Conservation (phyloP, 129 eudicot species). For the Flaveria brownii region DNA sequence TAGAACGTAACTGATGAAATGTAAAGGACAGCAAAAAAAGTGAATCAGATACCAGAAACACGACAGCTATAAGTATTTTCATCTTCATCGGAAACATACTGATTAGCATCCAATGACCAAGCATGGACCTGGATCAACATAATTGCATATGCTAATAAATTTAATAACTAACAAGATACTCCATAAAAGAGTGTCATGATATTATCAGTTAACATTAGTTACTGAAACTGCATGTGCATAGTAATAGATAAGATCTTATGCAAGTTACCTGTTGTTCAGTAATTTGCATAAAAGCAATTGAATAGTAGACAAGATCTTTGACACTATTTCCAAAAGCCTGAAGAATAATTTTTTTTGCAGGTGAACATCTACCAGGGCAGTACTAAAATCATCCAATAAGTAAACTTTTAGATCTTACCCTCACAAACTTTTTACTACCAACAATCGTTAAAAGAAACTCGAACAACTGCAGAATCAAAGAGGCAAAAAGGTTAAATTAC, state of each 20-base stretch:
- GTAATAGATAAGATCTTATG: slow-evolving; percentile 4
- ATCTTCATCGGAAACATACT: slow-evolving; percentile 96
- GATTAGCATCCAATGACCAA: slow-evolving; percentile 95
- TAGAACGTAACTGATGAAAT: slow-evolving; percentile 2
- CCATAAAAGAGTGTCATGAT: not conserved
- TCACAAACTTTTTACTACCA: slow-evolving; percentile 68
- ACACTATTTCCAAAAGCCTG: slow-evolving; percentile 77
- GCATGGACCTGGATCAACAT: slow-evolving; percentile 56
- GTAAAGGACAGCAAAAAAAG: slow-evolving; percentile 2
- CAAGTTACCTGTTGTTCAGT: slow-evolving; percentile 91
- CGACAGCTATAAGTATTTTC: slow-evolving; percentile 91
- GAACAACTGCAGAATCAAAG: slow-evolving; percentile 60
- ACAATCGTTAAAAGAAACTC: slow-evolving; percentile 78
- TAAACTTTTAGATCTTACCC: slow-evolving; percentile 47
- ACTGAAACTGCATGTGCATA: not conserved
- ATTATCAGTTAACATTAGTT: not conserved
- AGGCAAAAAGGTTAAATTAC: slow-evolving; percentile 14
- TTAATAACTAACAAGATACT: not conserved
- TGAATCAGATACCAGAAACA: slow-evolving; percentile 67
- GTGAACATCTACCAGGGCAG: slow-evolving; percentile 16
- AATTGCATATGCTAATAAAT: not conserved
- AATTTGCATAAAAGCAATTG: slow-evolving; percentile 86
- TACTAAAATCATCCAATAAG: slow-evolving; percentile 9
- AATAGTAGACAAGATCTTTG: slow-evolving; percentile 80
- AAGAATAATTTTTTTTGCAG: not conserved